Conservation (phyloP, 2,329 filamentous ascomycete species). For the Periconia sp. region DNA sequence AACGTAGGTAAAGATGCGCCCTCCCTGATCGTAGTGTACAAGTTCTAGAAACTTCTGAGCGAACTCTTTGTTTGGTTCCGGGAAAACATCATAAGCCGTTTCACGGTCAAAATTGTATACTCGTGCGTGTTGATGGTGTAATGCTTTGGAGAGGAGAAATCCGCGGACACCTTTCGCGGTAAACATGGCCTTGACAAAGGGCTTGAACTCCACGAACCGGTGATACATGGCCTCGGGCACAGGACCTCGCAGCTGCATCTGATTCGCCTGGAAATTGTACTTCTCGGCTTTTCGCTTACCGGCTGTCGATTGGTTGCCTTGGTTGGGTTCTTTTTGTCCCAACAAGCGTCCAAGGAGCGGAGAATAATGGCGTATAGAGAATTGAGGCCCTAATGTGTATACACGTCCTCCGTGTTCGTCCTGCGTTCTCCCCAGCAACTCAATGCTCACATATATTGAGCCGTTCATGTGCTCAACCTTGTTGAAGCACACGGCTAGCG, state of each 20-base stretch:
- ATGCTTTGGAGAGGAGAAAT: slow-evolving; percentile 78
- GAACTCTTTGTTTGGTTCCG: slow-evolving; percentile 71
- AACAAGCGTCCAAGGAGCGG: slow-evolving; percentile 84
- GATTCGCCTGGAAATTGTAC: slow-evolving; percentile 92
- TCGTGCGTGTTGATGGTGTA: slow-evolving; percentile 87
- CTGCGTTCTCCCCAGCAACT: slow-evolving; percentile 78
- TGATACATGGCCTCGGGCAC: slow-evolving; percentile 84
- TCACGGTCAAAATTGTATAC: slow-evolving; percentile 86
- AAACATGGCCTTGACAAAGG: slow-evolving; percentile 90
- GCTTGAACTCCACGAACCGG: slow-evolving; percentile 90
- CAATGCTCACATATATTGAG: slow-evolving; percentile 72
- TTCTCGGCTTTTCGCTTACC: slow-evolving; percentile 62
- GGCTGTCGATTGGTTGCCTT: slow-evolving; percentile 47
- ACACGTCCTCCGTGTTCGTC: slow-evolving; percentile 67
- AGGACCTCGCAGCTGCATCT: slow-evolving; percentile 85
- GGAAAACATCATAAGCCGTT: slow-evolving; percentile 74
- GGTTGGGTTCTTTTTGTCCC: slow-evolving; percentile 64
- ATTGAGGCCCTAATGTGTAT: slow-evolving; percentile 80
- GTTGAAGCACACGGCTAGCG: slow-evolving; percentile 67
- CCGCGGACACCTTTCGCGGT: slow-evolving; percentile 77
- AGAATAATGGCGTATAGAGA: slow-evolving; percentile 84
- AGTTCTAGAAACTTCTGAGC: slow-evolving; percentile 83
- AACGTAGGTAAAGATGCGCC: slow-evolving; percentile 89
- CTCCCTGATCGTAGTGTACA: slow-evolving; percentile 83
- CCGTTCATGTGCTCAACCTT: slow-evolving; percentile 72